Evolutionary conservation across 768 basidiomycete species (phyloP).

Genomic region (Termitomyces sp.): DNA sequence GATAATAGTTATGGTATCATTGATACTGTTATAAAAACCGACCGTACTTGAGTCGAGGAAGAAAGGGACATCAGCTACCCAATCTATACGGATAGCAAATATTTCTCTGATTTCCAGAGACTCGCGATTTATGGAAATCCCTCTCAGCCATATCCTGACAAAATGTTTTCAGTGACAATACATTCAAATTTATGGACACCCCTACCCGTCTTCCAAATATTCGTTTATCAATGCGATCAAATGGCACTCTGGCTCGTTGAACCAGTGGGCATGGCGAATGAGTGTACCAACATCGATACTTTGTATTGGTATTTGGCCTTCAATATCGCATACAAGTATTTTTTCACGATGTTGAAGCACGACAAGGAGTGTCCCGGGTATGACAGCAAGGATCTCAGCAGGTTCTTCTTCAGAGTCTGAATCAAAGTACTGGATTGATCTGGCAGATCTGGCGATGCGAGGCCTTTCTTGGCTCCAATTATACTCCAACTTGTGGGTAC

Average conservation of each 20-base stretch:
- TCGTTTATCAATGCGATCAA: too few species aligned
- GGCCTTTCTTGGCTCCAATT: background rate
- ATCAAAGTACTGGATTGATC: background rate
- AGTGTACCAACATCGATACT: too few species aligned
- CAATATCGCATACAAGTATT: background rate
- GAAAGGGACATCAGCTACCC: background rate
- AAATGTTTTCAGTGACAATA: background rate
- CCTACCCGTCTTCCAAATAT: too few species aligned
- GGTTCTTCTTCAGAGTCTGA: background rate
- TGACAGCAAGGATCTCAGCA: background rate
- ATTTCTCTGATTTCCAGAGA: background rate
- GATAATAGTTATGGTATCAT: background rate
- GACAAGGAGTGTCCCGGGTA: background rate
- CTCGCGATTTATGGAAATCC: background rate
- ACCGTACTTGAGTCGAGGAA: constrained; percentile 7
- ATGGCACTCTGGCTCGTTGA: background rate
- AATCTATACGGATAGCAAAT: background rate
- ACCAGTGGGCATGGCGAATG: background rate
- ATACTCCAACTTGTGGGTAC: background rate
- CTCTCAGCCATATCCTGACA: background rate
- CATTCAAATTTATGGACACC: too few species aligned
- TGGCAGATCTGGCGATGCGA: background rate
- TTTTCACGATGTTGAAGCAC: background rate
- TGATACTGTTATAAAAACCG: background rate
- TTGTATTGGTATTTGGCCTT: background rate